Evolutionary conservation across 192 early-diverging fungal genomes (phyloP), one percentile per base, ranked within the genome.

Genomic region (Backusella mclennaniae): DNA sequence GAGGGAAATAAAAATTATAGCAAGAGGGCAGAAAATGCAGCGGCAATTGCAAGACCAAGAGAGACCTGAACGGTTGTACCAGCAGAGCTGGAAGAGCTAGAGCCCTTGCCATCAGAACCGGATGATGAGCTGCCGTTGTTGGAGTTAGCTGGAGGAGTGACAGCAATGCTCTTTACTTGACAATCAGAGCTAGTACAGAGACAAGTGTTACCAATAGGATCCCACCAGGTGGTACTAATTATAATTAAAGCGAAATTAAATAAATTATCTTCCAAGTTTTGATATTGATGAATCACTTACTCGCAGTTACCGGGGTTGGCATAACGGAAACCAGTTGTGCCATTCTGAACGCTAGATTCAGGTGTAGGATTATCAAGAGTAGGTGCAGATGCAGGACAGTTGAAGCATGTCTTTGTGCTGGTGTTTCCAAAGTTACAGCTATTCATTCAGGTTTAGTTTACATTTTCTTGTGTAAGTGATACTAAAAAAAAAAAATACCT

Each of bases 181-280:
- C 92, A 93, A 42, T 76, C 69, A 29, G 78, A 76, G 63, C 74
- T 77, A 1, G 73, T 79, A 81, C 92, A 93, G 14, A 88, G 52
- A 78, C 92, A 93, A 8, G 66, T 72, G 17, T 77, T 84, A 78
- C 67, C 86, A 74, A 67, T 79, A 42, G 92, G 92, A 75, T 93
- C 90, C 91, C 91, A 93, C 85, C 87, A 92, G 19, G 87, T 77
- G 31, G 85, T 82, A 69, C 89, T 90, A 78, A 66, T 15, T 35
- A 74, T 29, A 63, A 26, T 63, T 26, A 63, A 63, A 63, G 8
- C 21, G 23, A 59, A 63, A 63, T 63, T 63, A 63, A 63, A 63
- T 29, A 59, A 59, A 19, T 59, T 59, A 3, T 59, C 26, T 59
- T 23, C n/a, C 21, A 59, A 6, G 0, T 53, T 26, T 59, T 59